Evolutionary conservation across 1,139 yeast genomes (phyloP).

Genomic region (Magnusiomyces suaveolens): DNA sequence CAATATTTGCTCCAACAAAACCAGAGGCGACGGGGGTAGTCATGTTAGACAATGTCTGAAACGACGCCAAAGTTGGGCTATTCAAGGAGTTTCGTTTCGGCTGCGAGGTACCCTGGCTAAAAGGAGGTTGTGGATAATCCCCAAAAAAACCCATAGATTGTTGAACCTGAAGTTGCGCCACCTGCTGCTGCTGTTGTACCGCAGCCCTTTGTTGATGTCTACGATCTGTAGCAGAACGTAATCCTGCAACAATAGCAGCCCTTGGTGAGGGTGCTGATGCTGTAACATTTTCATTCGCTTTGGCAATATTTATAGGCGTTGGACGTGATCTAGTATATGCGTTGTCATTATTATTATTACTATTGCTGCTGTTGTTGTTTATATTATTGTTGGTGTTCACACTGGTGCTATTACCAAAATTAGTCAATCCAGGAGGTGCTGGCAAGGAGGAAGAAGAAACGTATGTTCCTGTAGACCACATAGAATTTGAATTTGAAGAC

Average conservation of each 20-base stretch:
- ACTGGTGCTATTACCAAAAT: neutral
- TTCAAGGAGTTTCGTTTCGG: neutral
- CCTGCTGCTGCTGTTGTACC: slow-evolving; percentile 7
- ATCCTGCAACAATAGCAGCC: slow-evolving; percentile 29
- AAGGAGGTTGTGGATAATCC: slow-evolving; percentile 1
- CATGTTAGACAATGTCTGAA: neutral
- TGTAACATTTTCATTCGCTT: slow-evolving; percentile 3
- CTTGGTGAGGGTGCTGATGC: slow-evolving; percentile 17
- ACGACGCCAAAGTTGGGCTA: neutral
- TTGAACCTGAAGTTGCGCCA: slow-evolving; percentile 12
- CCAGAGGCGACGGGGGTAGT: neutral
- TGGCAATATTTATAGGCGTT: slow-evolving; percentile 9
- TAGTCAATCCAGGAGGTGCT: neutral
- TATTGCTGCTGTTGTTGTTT: neutral
- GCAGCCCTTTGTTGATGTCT: slow-evolving; percentile 22
- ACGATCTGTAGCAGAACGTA: slow-evolving; percentile 29
- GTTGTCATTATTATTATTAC: neutral
- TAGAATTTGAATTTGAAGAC: neutral
- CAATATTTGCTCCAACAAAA: neutral
- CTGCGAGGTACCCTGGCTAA: neutral
- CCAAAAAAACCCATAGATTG: slow-evolving; percentile 2
- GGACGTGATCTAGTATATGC: slow-evolving; percentile 1
- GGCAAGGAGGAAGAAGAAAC: neutral
- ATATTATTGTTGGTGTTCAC: neutral
- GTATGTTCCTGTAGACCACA: neutral